Evolutionary conservation across 2,329 filamentous ascomycete genomes (phyloP).

Genomic region (Metarhizium anisopliae): DNA sequence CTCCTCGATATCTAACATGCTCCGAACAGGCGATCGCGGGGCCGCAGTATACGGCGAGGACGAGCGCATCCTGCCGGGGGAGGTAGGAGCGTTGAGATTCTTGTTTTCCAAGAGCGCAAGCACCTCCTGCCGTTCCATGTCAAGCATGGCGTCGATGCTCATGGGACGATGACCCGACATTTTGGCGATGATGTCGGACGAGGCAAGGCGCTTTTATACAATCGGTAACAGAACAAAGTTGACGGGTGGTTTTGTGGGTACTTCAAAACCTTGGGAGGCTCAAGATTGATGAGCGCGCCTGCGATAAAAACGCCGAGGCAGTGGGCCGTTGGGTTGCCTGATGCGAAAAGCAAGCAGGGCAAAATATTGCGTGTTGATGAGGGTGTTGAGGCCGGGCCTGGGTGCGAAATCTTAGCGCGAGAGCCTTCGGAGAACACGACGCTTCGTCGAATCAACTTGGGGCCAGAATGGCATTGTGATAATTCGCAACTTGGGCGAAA

Average conservation of each 20-base stretch:
- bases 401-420: not conserved
- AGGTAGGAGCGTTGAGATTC: conserved; percentile 18
- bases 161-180: conserved; percentile 40
- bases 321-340: not conserved
- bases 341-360: not conserved
- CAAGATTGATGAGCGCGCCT: not conserved
- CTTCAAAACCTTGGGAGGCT: not conserved
- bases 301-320: not conserved
- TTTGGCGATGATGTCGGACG: conserved; percentile 6
- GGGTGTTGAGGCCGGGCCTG: not conserved
- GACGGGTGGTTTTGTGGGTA: not conserved
- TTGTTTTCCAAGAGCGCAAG: conserved; percentile 57
- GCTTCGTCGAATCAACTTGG: conserved; percentile 1
- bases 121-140: conserved; percentile 69
- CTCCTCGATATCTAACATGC: conserved; percentile 54
- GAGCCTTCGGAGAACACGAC: conserved; percentile 1
- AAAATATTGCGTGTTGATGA: not conserved
- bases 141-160: conserved; percentile 69
- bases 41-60: conserved; percentile 45
- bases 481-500: not conserved
- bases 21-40: conserved; percentile 59
- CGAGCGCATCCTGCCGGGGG: conserved; percentile 32
- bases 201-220: not conserved
- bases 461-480: conserved; percentile 6
- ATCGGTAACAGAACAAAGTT: not conserved